Base-by-base conservation (phyloP, 1,284 basidiomycete species). In the Trichosporon ovoides region DNA sequence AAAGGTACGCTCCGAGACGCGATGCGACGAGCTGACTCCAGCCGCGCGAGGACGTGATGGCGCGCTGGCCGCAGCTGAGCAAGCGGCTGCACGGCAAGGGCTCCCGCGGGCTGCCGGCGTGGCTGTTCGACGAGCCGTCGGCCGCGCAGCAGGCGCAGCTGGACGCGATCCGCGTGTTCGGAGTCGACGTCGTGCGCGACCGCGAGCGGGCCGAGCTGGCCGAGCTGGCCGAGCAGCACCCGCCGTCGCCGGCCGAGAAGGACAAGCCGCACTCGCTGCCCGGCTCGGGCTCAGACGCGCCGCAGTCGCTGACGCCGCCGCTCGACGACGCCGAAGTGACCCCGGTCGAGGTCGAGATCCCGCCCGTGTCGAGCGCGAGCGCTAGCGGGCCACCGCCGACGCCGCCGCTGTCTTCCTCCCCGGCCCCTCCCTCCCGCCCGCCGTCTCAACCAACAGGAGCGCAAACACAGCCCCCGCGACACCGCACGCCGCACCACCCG, bases 91-190 rank as follows among this genome's bases (percentile, higher is more conserved):
- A 18, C 14, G 36, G 22, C 14, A 49, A 36, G 22, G 20, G 11
- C 43, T 16, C 43, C 18, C 52, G 14, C 18, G 19, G 38, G 2
- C 61, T 74, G 2, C 70, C 72, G 0, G 66, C 66, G 14, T 72
- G 63, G 65, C 38, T 72, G 13, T 74, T 72, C 52, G 63, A 69
- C 0, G 48, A 62, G 3, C 53, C 68, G 0, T 49, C 54, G 3
- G 64, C 62, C 0, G 56, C 51, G 3, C 48, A 63, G 52, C 48
- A 38, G 16, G 35, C 38, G 12, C 52, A 61, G 28, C 55, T 74
- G 12, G 62, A 70, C 38, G 36, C 38, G 22, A 68, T 74, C 16
- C 53, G 22, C 6, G 48, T 68, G 14, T 72, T 72, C 38, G 70
- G 70, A 0, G 33, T 68, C 6, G 66, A 73, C 22, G n/a, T 62